Evolutionary conservation across 1,139 yeast genomes (phyloP), one percentile per base, ranked within the genome.

Genomic region (Nakaseomyces kungkrabaensis): DNA sequence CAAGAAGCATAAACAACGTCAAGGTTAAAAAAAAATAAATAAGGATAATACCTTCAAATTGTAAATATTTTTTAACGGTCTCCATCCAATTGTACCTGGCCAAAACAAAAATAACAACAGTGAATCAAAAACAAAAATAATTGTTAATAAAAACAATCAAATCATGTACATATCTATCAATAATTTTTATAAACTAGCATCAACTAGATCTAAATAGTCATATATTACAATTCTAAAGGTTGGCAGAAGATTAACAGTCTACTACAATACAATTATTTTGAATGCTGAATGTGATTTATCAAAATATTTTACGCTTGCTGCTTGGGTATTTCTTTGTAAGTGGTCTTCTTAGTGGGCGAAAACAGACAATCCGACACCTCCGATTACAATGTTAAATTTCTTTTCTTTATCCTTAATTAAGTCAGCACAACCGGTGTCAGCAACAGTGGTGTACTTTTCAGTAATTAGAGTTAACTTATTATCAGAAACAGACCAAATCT

Each of bases 1-100:
- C 68, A 89, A 90, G 55, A 88, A 88, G 70, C 98, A 92, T 70
- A 92, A 92, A 72, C 98, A 92, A 70, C 87, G 97, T 71, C 97
- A 90, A 71, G 96, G 96, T 57, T 90, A 69, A 68, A 33, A 8
- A 29, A 29, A 33, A 10, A 11, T 4, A 36, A 27, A 33, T 27
- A 27, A 42, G 10, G 13, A 38, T 37, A 36, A 38, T 4, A 38
- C 25, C 1, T 17, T 36, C 9, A 36, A 2, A 7, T 36, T 31
- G 31, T 41, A 48, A 34, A 37, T 29, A 31, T 41, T 34, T 46
- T 22, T n/a, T 11, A 11, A 11, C 5, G 13, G 13, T 33, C n/a
- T n/a, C 13, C 32, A 17, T 17, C 37, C 46, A 42, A 50, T 46
- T 40, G 25, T 43, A 40, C 43, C 44, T 32, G 40, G 3, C 42